These are phyloP conservation scores for Amorphotheca resinae DNA, from an alignment of 495 filamentous ascomycete genomes.

Conservation along the genomic window DNA sequence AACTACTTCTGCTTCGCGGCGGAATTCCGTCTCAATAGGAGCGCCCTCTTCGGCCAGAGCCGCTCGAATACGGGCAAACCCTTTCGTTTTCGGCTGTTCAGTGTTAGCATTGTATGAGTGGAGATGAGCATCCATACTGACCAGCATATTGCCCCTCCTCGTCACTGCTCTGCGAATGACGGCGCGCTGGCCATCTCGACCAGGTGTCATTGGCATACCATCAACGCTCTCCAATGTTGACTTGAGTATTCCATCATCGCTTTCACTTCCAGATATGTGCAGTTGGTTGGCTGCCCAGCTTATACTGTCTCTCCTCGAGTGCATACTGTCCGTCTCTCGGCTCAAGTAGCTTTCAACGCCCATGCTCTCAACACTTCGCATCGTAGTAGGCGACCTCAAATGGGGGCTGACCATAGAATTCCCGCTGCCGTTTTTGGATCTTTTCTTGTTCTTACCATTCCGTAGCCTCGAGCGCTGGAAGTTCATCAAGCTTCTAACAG, in stretches of 20 bases:
- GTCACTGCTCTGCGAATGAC: constrained; percentile 64
- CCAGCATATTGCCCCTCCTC: constrained; percentile 70
- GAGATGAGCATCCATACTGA: constrained; percentile 33
- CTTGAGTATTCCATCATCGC: constrained; percentile 57
- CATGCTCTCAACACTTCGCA: constrained; percentile 39
- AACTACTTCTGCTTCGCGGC: constrained; percentile 87
- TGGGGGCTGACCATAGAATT: constrained; percentile 56
- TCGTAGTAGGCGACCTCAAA: constrained; percentile 43
- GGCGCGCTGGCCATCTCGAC: constrained; percentile 32
- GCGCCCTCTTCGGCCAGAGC: constrained; percentile 77
- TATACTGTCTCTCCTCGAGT: constrained; percentile 66
- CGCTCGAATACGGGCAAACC: constrained; percentile 83
- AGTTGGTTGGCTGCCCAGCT: constrained; percentile 78
- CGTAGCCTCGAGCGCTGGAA: constrained; percentile 57
- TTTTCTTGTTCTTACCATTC: constrained; percentile 44
- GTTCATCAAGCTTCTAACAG: constrained; percentile 57
- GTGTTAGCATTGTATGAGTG: constrained; percentile 10
- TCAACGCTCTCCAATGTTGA: constrained; percentile 33
- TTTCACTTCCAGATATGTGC: constrained; percentile 67
- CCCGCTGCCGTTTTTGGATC: constrained; percentile 58
- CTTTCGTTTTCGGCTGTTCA: constrained; percentile 74
- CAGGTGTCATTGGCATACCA: constrained; percentile 28
- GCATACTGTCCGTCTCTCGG: constrained; percentile 27
- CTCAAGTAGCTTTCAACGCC: constrained; percentile 29
- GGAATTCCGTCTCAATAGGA: constrained; percentile 77